Percentiles rank a stretch among this genome's conserved stretches.
Evolutionary conservation across 306 rosid genomes (phyloP).

Genomic region (Quercus cerris): DNA sequence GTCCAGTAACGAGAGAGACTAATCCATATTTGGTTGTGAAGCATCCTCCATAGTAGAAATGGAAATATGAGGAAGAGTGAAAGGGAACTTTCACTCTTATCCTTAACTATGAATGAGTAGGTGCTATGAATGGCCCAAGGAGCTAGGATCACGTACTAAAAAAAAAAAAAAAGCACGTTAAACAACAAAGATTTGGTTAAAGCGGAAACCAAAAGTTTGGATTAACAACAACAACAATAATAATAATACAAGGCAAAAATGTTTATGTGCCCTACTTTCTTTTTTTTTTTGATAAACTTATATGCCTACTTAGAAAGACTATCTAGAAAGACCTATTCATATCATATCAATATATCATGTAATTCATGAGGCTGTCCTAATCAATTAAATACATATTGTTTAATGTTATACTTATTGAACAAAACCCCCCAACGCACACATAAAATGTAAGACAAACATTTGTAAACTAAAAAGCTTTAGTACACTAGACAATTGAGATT

Average conservation of each 20-base stretch:
- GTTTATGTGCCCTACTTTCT: too few relatives aligned
- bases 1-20: constrained; percentile 16
- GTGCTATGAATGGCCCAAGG: not conserved
- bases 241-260: not conserved
- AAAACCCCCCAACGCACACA: too few relatives aligned
- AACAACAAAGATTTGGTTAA: not conserved
- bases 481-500: too few relatives aligned
- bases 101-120: not conserved
- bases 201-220: not conserved
- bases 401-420: too few relatives aligned
- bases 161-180: not conserved
- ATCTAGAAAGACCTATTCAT: too few relatives aligned
- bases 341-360: too few relatives aligned
- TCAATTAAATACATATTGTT: too few relatives aligned
- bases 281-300: too few relatives aligned
- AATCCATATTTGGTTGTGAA: constrained; percentile 33
- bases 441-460: too few relatives aligned
- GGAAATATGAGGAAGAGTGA: not conserved
- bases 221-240: not conserved
- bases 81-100: not conserved
- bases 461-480: too few relatives aligned
- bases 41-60: not conserved
- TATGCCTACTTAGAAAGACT: too few relatives aligned
- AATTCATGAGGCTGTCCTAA: too few relatives aligned
- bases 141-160: not conserved